Percentiles rank a stretch among this genome's conserved stretches.
Evolutionary conservation across 2,329 filamentous ascomycete species (phyloP).

Genomic region (Trichoderma cornu-damae): DNA sequence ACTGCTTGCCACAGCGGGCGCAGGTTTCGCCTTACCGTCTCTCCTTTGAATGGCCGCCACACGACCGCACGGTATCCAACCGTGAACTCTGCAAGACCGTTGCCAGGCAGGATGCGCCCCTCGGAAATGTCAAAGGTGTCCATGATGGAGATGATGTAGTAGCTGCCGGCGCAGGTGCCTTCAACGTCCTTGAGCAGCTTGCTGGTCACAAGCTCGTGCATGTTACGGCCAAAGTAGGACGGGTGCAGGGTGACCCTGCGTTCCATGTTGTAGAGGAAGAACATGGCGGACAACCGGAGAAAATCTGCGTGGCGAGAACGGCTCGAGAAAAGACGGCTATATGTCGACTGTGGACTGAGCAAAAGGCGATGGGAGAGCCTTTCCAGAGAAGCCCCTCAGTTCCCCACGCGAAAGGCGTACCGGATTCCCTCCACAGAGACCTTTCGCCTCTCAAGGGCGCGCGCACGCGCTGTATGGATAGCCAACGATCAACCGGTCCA

Average conservation of each 20-base stretch:
- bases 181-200: conserved; percentile 91
- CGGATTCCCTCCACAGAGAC: background rate
- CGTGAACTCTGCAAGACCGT: conserved; percentile 87
- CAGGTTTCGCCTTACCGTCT: conserved; percentile 64
- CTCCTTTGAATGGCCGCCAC: conserved; percentile 96
- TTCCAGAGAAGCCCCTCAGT: background rate
- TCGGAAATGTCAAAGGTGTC: conserved; percentile 93
- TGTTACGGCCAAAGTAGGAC: conserved; percentile 92
- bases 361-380: background rate
- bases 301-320: conserved; percentile 7
- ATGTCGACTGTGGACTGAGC: background rate
- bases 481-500: background rate
- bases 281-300: conserved; percentile 57
- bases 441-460: background rate
- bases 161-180: conserved; percentile 89
- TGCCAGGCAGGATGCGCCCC: conserved; percentile 85
- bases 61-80: conserved; percentile 94
- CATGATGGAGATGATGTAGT: conserved; percentile 98
- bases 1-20: conserved; percentile 19
- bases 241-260: conserved; percentile 92
- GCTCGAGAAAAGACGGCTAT: background rate
- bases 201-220: conserved; percentile 83
- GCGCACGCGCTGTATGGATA: background rate
- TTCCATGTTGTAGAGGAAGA: conserved; percentile 96
- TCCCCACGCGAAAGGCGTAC: background rate